Evolutionary conservation across 2,329 filamentous ascomycete genomes (phyloP).

Genomic region (Pestalotiopsis sp.): DNA sequence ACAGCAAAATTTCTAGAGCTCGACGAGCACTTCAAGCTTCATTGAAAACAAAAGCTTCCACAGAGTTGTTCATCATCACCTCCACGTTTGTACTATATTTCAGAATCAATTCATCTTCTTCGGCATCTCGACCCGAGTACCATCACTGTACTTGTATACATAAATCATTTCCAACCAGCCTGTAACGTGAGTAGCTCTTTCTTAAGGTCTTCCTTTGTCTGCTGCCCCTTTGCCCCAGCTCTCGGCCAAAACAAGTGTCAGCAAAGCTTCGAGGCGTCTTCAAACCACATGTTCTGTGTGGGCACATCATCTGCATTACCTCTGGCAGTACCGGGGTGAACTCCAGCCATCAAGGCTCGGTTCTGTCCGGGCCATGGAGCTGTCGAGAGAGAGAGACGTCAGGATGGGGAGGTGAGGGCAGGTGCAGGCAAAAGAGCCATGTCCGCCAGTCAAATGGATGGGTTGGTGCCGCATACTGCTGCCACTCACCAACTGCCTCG

Average conservation of each 20-base stretch:
- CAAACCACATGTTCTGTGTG: neutral
- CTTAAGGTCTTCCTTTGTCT: neutral
- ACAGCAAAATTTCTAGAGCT: constrained; percentile 13
- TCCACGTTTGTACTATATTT: constrained; percentile 2
- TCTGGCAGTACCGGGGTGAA: neutral
- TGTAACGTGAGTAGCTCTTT: neutral
- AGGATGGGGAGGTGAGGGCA: neutral
- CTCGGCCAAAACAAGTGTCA: neutral
- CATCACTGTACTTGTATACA: constrained; percentile 1
- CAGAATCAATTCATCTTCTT: neutral
- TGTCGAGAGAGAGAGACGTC: neutral
- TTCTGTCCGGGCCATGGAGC: neutral
- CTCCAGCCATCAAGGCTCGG: neutral
- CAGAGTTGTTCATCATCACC: neutral
- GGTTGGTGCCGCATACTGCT: neutral
- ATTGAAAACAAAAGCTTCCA: constrained; percentile 2
- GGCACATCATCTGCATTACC: neutral
- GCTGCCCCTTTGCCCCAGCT: neutral
- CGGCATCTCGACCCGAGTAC: neutral
- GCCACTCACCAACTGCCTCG: neutral
- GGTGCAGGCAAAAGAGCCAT: neutral
- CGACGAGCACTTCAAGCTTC: neutral
- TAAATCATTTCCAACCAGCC: neutral
- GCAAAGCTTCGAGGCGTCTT: neutral
- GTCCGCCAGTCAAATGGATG: neutral